phyloP scores from a whole-genome alignment of 2,329 filamentous ascomycete genomes.

The Plenodomus tracheiphilus region DNA sequence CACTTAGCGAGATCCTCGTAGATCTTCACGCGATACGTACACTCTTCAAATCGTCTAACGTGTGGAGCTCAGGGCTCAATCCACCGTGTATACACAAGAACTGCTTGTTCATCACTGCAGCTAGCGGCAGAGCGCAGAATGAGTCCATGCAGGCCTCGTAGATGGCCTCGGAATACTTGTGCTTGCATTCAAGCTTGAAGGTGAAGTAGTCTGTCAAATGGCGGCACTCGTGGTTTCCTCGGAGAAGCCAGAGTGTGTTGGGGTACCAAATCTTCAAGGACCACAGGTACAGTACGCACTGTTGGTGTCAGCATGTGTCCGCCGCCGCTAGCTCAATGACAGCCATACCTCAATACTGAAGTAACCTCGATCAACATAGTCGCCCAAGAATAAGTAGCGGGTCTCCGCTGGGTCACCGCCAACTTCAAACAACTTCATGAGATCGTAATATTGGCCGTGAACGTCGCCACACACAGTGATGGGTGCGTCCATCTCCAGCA shows the following conservation, averaged over 20 bases:
- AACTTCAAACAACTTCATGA: conserved; percentile 99
- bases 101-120: conserved; percentile 99
- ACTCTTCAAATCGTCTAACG: conserved; percentile 87
- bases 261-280: conserved; percentile 99
- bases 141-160: conserved; percentile 99
- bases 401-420: conserved; percentile 96
- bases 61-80: conserved; percentile 92
- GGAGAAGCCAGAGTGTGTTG: conserved; percentile 92
- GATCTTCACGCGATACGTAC: conserved; percentile 55
- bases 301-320: conserved; percentile 36
- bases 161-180: conserved; percentile 95
- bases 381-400: conserved; percentile 92
- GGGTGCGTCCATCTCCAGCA: conserved; percentile 98
- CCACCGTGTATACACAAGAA: conserved; percentile 98
- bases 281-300: conserved; percentile 97
- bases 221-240: conserved; percentile 97
- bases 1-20: conserved; percentile 18
- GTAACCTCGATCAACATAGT: conserved; percentile 97
- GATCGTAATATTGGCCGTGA: conserved; percentile 97
- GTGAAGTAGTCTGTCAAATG: conserved; percentile 99
- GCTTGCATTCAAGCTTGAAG: conserved; percentile 99
- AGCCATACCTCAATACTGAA: conserved; percentile 85
- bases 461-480: conserved; percentile 99
- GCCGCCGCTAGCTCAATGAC: background rate
- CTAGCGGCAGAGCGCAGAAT: conserved; percentile 90